Evolutionary conservation across 2,329 filamentous ascomycete species (phyloP).

Genomic region (Chalaropsis ovoidea): DNA sequence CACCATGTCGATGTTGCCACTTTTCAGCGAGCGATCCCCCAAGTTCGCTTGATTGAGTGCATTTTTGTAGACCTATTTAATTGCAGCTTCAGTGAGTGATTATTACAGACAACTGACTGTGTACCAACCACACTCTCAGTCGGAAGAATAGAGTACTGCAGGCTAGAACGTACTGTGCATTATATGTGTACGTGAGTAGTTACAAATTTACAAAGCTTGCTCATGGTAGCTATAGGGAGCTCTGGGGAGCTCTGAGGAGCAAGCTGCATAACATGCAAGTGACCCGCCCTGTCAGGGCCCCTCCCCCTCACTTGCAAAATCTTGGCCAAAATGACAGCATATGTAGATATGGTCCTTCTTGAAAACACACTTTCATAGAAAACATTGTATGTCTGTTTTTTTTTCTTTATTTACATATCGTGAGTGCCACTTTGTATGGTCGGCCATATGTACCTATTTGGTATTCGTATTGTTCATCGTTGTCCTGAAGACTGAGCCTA

Average conservation of each 20-base stretch:
- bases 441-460: too few relatives aligned
- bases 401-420: too few relatives aligned
- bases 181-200: background rate
- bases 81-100: background rate
- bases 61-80: background rate
- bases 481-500: background rate
- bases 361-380: background rate
- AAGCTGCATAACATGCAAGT: background rate
- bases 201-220: background rate
- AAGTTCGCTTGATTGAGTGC: too few relatives aligned
- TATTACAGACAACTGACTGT: background rate
- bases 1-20: constrained; percentile 25
- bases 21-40: constrained; percentile 25
- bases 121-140: background rate
- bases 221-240: too few relatives aligned
- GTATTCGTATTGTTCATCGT: background rate
- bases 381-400: background rate
- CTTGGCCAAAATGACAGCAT: constrained; percentile 18
- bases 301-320: constrained; percentile 25
- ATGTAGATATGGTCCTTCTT: background rate
- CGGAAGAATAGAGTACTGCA: background rate
- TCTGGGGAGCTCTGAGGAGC: too few relatives aligned
- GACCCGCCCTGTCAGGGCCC: constrained; percentile 12
- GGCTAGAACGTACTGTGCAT: too few relatives aligned
- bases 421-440: too few relatives aligned